Evolutionary conservation across 2,329 filamentous ascomycete species (phyloP).

Genomic region (Epichloe sp.): DNA sequence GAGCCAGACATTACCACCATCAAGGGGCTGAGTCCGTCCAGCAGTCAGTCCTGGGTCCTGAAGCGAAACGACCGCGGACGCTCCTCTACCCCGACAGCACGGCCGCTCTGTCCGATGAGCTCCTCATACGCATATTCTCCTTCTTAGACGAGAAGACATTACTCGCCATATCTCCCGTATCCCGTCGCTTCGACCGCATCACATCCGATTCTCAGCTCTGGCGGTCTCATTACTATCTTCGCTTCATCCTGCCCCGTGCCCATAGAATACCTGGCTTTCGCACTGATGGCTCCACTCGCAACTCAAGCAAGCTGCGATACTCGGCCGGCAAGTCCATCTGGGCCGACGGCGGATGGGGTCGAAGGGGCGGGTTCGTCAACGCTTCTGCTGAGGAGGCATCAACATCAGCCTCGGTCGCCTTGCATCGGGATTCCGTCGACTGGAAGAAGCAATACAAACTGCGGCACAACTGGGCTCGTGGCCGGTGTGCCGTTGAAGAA

Average conservation of each 20-base stretch:
- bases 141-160: slow-evolving; percentile 60
- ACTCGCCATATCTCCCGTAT: slow-evolving; percentile 51
- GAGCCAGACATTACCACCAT: neutral
- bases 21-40: neutral
- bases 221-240: slow-evolving; percentile 77
- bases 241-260: slow-evolving; percentile 73
- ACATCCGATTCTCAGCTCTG: slow-evolving; percentile 77
- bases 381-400: neutral
- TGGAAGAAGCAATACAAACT: slow-evolving; percentile 88
- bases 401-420: neutral
- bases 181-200: slow-evolving; percentile 58
- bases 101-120: slow-evolving; percentile 70
- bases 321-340: slow-evolving; percentile 30
- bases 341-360: slow-evolving; percentile 28
- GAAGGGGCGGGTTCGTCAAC: slow-evolving; percentile 21
- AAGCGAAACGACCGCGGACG: slow-evolving; percentile 1
- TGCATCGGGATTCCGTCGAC: slow-evolving; percentile 35
- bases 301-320: slow-evolving; percentile 28
- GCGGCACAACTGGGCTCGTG: slow-evolving; percentile 80
- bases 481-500: slow-evolving; percentile 68
- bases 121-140: slow-evolving; percentile 72
- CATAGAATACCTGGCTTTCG: slow-evolving; percentile 58
- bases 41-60: neutral
- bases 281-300: slow-evolving; percentile 15
- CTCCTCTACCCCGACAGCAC: slow-evolving; percentile 41